Conservation (phyloP, 2,329 filamentous ascomycete species). For the Juglanconis oblonga region DNA sequence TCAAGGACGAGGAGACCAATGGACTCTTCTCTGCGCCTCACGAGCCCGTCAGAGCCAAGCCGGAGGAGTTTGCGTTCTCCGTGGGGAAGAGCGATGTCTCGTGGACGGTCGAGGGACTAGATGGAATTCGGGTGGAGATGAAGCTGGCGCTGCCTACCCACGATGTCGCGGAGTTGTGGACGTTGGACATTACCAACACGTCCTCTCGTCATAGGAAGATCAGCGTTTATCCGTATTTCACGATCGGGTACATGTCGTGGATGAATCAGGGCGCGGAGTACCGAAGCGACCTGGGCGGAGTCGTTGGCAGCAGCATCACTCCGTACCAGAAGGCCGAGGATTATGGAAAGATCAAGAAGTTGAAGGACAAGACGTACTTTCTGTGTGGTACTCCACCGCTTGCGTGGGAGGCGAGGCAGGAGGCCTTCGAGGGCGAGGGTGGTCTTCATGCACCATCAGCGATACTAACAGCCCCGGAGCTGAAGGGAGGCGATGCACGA, state of each 20-base stretch:
- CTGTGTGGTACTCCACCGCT: slow-evolving; percentile 49
- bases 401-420: slow-evolving; percentile 51
- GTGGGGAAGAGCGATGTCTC: slow-evolving; percentile 52
- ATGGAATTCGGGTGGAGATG: slow-evolving; percentile 50
- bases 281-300: slow-evolving; percentile 43
- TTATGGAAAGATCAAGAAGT: slow-evolving; percentile 54
- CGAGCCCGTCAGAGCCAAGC: slow-evolving; percentile 48
- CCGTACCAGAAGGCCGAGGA: slow-evolving; percentile 57
- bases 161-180: slow-evolving; percentile 56
- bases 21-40: slow-evolving; percentile 54
- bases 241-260: slow-evolving; percentile 60
- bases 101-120: slow-evolving; percentile 50
- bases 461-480: slow-evolving; percentile 30
- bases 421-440: slow-evolving; percentile 54
- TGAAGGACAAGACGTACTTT: slow-evolving; percentile 58
- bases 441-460: slow-evolving; percentile 50
- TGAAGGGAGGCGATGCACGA: slow-evolving; percentile 46
- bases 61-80: slow-evolving; percentile 50
- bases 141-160: slow-evolving; percentile 47
- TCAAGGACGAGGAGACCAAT: slow-evolving; percentile 52
- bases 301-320: slow-evolving; percentile 51
- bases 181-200: slow-evolving; percentile 48
- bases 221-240: slow-evolving; percentile 55
- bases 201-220: slow-evolving; percentile 42
- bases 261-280: slow-evolving; percentile 59